A percentile compares a stretch with the other conserved stretches of the same genome.
phyloP scores from a whole-genome alignment of 768 basidiomycete species.

The Lyophyllum decastes region DNA sequence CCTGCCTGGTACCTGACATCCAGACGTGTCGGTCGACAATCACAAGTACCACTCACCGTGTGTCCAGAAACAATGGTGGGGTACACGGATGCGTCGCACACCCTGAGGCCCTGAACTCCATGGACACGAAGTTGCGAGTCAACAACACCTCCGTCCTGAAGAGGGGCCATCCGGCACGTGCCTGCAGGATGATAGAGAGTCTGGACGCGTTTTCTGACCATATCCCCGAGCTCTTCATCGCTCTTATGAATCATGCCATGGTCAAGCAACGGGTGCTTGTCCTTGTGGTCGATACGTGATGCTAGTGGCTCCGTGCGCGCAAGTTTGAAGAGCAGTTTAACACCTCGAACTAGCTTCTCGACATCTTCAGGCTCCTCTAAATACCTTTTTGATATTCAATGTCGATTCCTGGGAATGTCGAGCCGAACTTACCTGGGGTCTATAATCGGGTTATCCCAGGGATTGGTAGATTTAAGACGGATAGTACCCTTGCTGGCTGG shows the following conservation, averaged over 20 bases:
- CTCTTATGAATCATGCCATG: constrained; percentile 36
- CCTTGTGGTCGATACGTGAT: constrained; percentile 34
- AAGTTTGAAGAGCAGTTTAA: constrained; percentile 38
- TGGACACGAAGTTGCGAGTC: constrained; percentile 38
- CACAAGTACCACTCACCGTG: constrained; percentile 34
- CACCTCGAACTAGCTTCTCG: constrained; percentile 42
- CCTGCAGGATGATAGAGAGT: constrained; percentile 51
- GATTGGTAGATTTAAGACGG: constrained; percentile 38
- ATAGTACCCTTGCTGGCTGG: constrained; percentile 45
- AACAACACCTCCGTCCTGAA: constrained; percentile 39
- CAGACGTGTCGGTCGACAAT: background rate
- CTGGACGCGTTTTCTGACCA: constrained; percentile 42
- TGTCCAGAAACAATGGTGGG: constrained; percentile 49
- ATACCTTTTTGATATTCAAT: constrained; percentile 30
- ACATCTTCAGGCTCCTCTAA: constrained; percentile 41
- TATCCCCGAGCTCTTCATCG: constrained; percentile 41
- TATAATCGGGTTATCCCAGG: constrained; percentile 44
- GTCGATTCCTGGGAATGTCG: background rate
- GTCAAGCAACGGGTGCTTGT: constrained; percentile 38
- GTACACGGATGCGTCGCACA: constrained; percentile 52
- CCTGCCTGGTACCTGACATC: constrained; percentile 22
- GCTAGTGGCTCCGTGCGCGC: constrained; percentile 41
- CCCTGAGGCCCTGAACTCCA: constrained; percentile 42
- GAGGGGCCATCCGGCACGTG: constrained; percentile 48
- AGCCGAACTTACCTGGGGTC: constrained; percentile 40